phyloP scores from a whole-genome alignment of 371 early-diverging fungal species.

The Blastocladiella emersonii region DNA sequence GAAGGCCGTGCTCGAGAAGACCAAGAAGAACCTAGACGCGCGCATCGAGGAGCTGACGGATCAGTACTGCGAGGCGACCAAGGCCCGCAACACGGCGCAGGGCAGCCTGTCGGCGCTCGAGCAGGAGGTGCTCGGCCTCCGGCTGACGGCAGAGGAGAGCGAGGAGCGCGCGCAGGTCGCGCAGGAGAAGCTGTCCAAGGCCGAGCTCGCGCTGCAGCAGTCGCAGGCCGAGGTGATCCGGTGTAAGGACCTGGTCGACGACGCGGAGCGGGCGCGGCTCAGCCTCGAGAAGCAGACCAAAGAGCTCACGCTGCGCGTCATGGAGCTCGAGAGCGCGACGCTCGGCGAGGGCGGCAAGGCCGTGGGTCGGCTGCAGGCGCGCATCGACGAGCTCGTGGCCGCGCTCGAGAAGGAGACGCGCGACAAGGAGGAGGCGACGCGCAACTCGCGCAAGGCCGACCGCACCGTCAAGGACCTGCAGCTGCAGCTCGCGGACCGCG shows the following conservation, averaged over 20 bases:
- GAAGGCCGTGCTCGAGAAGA: constrained; percentile 37
- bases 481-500: constrained; percentile 57
- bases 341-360: constrained; percentile 27
- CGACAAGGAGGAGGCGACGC: constrained; percentile 44
- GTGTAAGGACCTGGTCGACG: constrained; percentile 43
- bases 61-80: constrained; percentile 42
- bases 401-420: constrained; percentile 48
- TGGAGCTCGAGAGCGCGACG: constrained; percentile 53
- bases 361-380: constrained; percentile 31
- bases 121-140: constrained; percentile 36
- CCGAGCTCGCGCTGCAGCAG: constrained; percentile 37
- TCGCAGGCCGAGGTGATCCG: constrained; percentile 39
- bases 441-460: constrained; percentile 50
- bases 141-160: constrained; percentile 54
- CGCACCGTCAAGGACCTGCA: constrained; percentile 67
- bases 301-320: constrained; percentile 50
- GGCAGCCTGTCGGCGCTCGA: constrained; percentile 36
- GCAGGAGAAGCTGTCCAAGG: constrained; percentile 43
- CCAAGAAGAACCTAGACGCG: constrained; percentile 49
- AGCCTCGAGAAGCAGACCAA: constrained; percentile 61
- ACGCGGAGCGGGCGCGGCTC: constrained; percentile 45
- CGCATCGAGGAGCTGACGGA: constrained; percentile 58
- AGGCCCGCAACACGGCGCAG: constrained; percentile 44
- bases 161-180: constrained; percentile 34
- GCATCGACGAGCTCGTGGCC: constrained; percentile 45